Percentiles rank a stretch among this genome's conserved stretches.
These are phyloP conservation scores for Mycena metata DNA, from an alignment of 768 basidiomycete genomes.

Conservation along the genomic window DNA sequence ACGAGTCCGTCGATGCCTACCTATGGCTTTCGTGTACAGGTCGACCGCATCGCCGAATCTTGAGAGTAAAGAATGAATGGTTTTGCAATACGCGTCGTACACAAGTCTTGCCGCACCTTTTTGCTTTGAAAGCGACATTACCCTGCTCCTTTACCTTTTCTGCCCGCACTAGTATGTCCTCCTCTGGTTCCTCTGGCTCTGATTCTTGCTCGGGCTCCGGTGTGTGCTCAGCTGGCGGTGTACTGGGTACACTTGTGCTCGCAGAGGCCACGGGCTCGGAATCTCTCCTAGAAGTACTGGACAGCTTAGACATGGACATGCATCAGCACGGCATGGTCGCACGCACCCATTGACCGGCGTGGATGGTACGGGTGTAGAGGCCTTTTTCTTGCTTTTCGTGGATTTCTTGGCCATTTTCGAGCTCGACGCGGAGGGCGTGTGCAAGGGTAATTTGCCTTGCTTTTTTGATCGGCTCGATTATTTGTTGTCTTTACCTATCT, in stretches of 20 bases:
- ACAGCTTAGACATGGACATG: slow-evolving; percentile 29
- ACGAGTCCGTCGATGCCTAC: slow-evolving; percentile 48
- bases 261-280: slow-evolving; percentile 22
- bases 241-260: slow-evolving; percentile 30
- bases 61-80: neutral
- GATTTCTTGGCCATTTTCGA: slow-evolving; percentile 35
- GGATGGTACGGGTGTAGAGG: neutral
- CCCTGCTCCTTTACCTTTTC: slow-evolving; percentile 81
- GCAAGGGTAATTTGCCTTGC: neutral
- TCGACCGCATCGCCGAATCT: slow-evolving; percentile 78
- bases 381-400: slow-evolving; percentile 33
- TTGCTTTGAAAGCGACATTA: slow-evolving; percentile 80
- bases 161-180: slow-evolving; percentile 62
- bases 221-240: slow-evolving; percentile 22
- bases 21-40: slow-evolving; percentile 82
- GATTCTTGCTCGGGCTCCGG: slow-evolving; percentile 23
- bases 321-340: slow-evolving; percentile 15
- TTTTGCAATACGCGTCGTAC: neutral
- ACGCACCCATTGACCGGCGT: slow-evolving; percentile 22
- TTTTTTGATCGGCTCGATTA: no score
- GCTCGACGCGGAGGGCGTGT: neutral
- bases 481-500: no score
- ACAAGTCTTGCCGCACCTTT: slow-evolving; percentile 35
- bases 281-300: slow-evolving; percentile 13
- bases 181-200: slow-evolving; percentile 36